Evolutionary conservation across 306 rosid species (phyloP), one percentile per base, ranked within the genome.

Genomic region (Corylus americana): DNA sequence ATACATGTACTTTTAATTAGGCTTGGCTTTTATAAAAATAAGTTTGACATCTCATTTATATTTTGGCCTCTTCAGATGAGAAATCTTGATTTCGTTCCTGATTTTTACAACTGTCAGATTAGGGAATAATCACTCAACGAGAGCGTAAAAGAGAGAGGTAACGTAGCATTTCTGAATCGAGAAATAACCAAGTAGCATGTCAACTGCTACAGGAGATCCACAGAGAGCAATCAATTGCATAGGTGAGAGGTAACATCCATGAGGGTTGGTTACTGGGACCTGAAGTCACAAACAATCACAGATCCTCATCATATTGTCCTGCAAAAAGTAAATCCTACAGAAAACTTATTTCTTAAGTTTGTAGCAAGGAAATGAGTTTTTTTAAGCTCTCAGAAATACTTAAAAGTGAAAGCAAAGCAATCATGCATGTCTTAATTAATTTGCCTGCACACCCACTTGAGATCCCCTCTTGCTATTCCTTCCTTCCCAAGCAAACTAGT

Each of bases 401-500:
- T 76, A 81, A 61, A 82, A 77, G 85, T 80, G 78, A 84, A 84
- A 68, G 81, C 71, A 77, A 85, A 78, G 80, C 88, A 80, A 87
- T 61, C 82, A 85, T 82, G 77, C 54, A 27, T 10, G 7, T 44
- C n/a, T 55, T 70, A 27, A 11, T 74, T 76, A 42, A 80, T 35
- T 67, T 73, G 71, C 75, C 18, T 14, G 25, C 27, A 16, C 49
- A 25, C 73, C 55, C 80, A 54, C 71, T 79, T 79, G 81, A 64
- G 16, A 35, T 61, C 81, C 77, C 78, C 85, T 7, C 84, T 77
- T 78, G 79, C 64, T 55, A 64, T 91, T 86, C 80, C 96, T 90
- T 81, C 77, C 55, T 85, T 88, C 85, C 79, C 81, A 92, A 94
- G 97, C 94, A 92, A 90, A 86, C 84, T 44, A 29, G 77, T 66